Base-by-base conservation (phyloP, 2,329 filamentous ascomycete genomes). In the Didymella arachidicola region DNA sequence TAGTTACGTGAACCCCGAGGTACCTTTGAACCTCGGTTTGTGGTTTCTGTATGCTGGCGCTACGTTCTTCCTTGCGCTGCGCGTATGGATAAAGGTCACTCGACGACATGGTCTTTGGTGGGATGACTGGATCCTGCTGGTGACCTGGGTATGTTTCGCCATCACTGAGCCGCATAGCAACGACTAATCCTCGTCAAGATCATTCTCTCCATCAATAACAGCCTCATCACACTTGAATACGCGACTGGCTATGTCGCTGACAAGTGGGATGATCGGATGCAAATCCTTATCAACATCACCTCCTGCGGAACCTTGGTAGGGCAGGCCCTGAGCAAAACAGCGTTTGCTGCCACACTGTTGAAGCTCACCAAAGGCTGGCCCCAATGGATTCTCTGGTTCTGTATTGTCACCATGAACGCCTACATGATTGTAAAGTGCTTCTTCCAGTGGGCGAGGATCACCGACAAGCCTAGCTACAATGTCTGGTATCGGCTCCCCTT, bases 251-350 rank as follows among this genome's bases (percentile, higher is more conserved):
- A 84, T 60, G 77, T 82, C 5, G 68, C 73, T 1, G 68, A 79
- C n/a, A 65, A 72, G 18, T 84, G 82, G 82, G 79, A 81, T 57
- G 80, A 83, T 60, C 78, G 77, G 53, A 84, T 84, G 82, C 81
- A 82, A 65, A 83, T 84, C 62, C 72, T 84, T 54, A 83, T 84
- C 75, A 82, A 80, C 63, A 68, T 77, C 25, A 72, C 72, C 32
- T 78, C 76, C 7, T 78, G 76, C 56, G 75, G 75, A 10, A 79
- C 75, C 27, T 65, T 79, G 2, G 60, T 79, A 14, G 73, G 72
- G 43, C 77, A 79, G 59, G 67, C 75, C 38, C 66, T 73, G 22
- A 74, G 72, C 16, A 78, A 79, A 51, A 73, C 74, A 14, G 77
- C 77, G 4, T 79, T 79, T 53, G 77, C 73, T n/a, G 75, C 76